phyloP scores from a whole-genome alignment of 192 early-diverging fungal species.

The Martensiomyces pterosporus region DNA sequence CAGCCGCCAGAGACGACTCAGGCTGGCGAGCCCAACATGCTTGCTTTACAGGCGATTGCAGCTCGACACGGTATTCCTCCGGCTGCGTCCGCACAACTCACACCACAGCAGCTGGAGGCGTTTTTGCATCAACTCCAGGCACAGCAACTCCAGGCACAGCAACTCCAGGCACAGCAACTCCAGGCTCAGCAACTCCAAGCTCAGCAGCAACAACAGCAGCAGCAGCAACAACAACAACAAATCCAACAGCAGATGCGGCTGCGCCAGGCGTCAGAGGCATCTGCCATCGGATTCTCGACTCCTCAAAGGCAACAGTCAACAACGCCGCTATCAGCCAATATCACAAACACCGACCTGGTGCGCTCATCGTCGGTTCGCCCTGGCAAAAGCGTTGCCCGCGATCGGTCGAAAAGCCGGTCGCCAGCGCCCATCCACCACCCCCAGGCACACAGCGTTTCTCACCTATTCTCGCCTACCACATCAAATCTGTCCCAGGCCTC shows the following conservation, averaged over 20 bases:
- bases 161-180: not conserved
- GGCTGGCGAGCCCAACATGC: conserved; percentile 3
- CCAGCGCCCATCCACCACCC: conserved; percentile 27
- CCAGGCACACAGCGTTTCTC: conserved; percentile 7
- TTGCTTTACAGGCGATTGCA: conserved; percentile 26
- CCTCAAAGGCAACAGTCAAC: conserved; percentile 27
- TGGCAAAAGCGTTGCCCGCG: conserved; percentile 27
- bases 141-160: conserved; percentile 15
- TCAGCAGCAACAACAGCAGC: not conserved
- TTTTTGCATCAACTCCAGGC: conserved; percentile 32
- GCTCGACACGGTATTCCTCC: conserved; percentile 30
- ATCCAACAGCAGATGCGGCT: conserved; percentile 1
- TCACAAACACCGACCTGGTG: not conserved
- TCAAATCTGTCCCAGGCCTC: conserved; percentile 12
- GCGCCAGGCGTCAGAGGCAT: conserved; percentile 5
- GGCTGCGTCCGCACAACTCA: conserved; percentile 12
- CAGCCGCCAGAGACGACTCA: not conserved
- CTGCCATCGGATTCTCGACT: conserved; percentile 8
- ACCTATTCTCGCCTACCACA: conserved; percentile 28
- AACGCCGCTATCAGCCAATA: conserved; percentile 5
- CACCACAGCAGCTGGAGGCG: conserved; percentile 26
- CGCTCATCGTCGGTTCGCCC: conserved; percentile 5
- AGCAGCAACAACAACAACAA: not conserved
- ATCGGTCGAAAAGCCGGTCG: conserved; percentile 29
- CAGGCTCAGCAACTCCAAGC: too few relatives aligned